Percentiles rank a stretch among this genome's conserved stretches.
Conservation (phyloP, 257 asterid genomes). For the Ilex aquifolium region DNA sequence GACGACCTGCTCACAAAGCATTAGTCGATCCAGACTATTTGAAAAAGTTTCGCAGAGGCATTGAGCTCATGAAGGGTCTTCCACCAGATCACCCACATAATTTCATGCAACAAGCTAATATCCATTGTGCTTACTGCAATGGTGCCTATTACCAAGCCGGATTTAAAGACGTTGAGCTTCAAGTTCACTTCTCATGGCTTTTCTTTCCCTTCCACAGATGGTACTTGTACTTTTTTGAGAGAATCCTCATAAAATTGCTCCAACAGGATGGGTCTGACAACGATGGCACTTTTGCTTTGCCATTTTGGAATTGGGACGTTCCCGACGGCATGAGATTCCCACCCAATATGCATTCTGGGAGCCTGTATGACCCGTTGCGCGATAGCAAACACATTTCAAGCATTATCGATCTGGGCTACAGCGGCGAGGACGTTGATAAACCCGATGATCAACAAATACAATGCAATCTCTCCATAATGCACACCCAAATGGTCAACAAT, state of each 20-base stretch:
- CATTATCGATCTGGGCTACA: conserved; percentile 28
- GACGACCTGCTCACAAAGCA: neutral
- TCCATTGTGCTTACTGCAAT: neutral
- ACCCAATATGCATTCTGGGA: conserved; percentile 1
- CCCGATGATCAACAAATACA: conserved; percentile 17
- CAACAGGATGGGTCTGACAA: neutral
- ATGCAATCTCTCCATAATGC: conserved; percentile 28
- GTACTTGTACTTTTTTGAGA: neutral
- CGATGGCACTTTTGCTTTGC: neutral
- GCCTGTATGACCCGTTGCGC: conserved; percentile 38
- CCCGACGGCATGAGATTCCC: neutral
- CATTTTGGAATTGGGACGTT: neutral
- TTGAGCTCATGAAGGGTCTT: neutral
- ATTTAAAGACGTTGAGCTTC: neutral
- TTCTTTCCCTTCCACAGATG: neutral
- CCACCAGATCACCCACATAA: neutral
- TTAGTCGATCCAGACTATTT: neutral
- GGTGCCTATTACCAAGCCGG: neutral
- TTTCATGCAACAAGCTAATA: neutral
- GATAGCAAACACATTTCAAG: conserved; percentile 16
- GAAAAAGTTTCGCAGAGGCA: neutral
- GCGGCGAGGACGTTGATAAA: conserved; percentile 8
- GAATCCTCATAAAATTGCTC: neutral
- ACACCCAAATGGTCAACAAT: conserved; percentile 36
- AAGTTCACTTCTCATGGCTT: neutral